Percentiles rank a stretch among this genome's conserved stretches.
These are phyloP conservation scores for Striga hermonthica DNA, from an alignment of 305 asterid species.

Conservation along the genomic window DNA sequence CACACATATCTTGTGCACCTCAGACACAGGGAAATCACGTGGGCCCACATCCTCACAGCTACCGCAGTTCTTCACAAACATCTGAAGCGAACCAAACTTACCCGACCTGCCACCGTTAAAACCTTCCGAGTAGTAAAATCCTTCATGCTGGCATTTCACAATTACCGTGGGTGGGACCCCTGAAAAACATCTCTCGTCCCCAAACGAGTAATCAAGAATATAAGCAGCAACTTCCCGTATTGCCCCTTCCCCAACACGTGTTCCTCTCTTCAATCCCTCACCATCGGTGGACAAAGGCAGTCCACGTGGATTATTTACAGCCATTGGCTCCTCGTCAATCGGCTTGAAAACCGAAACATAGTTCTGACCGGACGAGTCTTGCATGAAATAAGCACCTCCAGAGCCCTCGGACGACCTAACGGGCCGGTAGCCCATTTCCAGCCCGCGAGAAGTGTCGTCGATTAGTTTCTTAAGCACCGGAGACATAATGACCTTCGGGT, in stretches of 20 bases:
- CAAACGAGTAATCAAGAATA: constrained; percentile 61
- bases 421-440: constrained; percentile 54
- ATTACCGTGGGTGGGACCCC: constrained; percentile 75
- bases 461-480: constrained; percentile 47
- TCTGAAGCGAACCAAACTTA: constrained; percentile 54
- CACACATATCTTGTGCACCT: constrained; percentile 52
- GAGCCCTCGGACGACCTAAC: constrained; percentile 73
- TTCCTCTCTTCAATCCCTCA: constrained; percentile 81
- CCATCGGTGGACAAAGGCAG: constrained; percentile 58
- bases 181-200: constrained; percentile 64
- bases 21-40: constrained; percentile 48
- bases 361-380: constrained; percentile 52
- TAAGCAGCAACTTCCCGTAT: constrained; percentile 80
- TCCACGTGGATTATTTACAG: constrained; percentile 71
- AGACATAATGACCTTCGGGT: constrained; percentile 44
- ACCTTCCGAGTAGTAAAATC: constrained; percentile 48
- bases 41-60: constrained; percentile 62
- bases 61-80: constrained; percentile 50
- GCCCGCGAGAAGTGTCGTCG: constrained; percentile 50
- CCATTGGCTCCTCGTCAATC: constrained; percentile 82
- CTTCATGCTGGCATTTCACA: constrained; percentile 54
- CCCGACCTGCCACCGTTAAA: constrained; percentile 4
- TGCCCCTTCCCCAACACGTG: constrained; percentile 85
- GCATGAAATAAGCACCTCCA: constrained; percentile 78
- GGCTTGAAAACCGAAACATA: constrained; percentile 69